phyloP scores from a whole-genome alignment of 139 green algal species.

The Volvox africanus region DNA sequence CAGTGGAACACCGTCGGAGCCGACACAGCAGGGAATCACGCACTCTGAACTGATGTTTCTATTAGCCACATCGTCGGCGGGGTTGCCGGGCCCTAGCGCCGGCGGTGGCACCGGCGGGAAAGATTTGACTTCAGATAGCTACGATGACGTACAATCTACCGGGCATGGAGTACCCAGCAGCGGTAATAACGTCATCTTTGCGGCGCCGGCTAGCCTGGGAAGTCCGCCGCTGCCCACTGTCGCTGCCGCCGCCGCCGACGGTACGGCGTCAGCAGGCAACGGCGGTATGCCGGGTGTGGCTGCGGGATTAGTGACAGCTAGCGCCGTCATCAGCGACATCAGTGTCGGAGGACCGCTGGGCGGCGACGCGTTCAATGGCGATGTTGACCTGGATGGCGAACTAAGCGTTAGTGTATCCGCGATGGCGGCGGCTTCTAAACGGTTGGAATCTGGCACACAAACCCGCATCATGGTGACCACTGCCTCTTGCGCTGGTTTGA shows the following conservation, averaged over 20 bases:
- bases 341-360: neutral
- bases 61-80: neutral
- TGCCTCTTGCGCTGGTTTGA: neutral
- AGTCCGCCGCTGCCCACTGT: neutral
- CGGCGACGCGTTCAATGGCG: too few relatives aligned
- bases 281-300: neutral
- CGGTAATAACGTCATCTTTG: neutral
- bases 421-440: neutral
- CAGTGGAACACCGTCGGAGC: neutral
- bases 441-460: neutral
- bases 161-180: neutral
- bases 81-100: neutral
- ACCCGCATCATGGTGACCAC: too few relatives aligned
- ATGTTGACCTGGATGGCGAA: too few relatives aligned
- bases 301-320: neutral
- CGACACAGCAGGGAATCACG: neutral
- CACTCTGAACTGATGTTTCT: constrained; percentile 7
- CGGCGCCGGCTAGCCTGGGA: neutral
- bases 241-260: neutral
- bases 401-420: neutral
- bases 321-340: neutral
- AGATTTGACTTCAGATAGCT: neutral
- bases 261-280: neutral
- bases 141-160: neutral
- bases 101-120: neutral